These are phyloP conservation scores for Globisporangium camurandrum DNA, from an alignment of 352 stramenopile genomes.

Conservation along the genomic window DNA sequence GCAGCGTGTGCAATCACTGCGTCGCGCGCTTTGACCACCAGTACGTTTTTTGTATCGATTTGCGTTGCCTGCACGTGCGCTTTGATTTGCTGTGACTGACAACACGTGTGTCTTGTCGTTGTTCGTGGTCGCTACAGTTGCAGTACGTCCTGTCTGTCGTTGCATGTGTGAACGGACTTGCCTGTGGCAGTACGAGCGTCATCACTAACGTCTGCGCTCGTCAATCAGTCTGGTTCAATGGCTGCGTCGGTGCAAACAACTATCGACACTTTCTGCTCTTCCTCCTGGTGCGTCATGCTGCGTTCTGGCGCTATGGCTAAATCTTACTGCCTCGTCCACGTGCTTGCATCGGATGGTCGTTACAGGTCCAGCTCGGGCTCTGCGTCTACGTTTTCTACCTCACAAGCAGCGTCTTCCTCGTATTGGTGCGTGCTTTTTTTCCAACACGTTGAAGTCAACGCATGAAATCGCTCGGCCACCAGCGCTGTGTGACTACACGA, in stretches of 20 bases:
- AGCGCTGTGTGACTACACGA: too few relatives aligned
- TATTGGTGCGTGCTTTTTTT: constrained; percentile 20
- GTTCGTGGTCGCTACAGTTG: constrained; percentile 15
- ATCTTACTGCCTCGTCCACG: not conserved
- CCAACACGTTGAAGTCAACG: not conserved
- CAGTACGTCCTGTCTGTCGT: constrained; percentile 15
- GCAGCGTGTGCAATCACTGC: constrained; percentile 82
- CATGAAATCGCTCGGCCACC: too few relatives aligned
- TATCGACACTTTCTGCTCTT: constrained; percentile 51
- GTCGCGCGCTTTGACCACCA: constrained; percentile 87
- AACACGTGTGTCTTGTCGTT: not conserved
- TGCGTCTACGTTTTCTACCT: constrained; percentile 45
- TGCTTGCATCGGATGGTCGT: not conserved
- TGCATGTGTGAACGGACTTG: not conserved
- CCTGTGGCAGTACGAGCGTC: not conserved
- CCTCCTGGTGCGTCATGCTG: constrained; percentile 16
- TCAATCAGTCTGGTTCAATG: constrained; percentile 71
- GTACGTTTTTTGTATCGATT: constrained; percentile 31
- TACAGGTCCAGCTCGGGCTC: constrained; percentile 37
- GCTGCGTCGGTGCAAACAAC: constrained; percentile 75
- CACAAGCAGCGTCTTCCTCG: constrained; percentile 45
- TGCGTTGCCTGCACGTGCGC: not conserved
- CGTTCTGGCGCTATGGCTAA: not conserved
- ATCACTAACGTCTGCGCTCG: not conserved
- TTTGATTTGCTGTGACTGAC: constrained; percentile 2